Evolutionary conservation across 179 eudicot species (phyloP).

Genomic region (Drosera spatulata): DNA sequence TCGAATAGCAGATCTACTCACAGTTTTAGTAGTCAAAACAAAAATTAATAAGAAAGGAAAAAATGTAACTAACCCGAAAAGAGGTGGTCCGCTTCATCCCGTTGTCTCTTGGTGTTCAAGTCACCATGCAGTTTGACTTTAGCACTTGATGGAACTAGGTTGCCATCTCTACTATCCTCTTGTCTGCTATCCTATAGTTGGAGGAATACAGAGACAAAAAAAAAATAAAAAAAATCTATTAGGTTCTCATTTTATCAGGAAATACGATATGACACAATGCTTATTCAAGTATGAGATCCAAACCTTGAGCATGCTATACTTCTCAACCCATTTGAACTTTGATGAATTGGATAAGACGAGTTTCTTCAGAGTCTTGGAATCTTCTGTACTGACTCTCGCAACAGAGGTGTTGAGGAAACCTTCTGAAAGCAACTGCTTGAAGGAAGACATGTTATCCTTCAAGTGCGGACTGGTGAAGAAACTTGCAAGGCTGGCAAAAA

Average conservation of each 20-base stretch:
- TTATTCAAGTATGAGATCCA: constrained; percentile 9
- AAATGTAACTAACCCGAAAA: constrained; percentile 39
- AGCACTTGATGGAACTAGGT: constrained; percentile 27
- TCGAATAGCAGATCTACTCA: no score
- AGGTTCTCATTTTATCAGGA: neutral
- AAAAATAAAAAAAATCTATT: neutral
- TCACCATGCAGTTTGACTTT: constrained; percentile 27
- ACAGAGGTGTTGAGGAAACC: constrained; percentile 60
- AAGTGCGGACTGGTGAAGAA: constrained; percentile 57
- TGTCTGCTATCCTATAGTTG: constrained; percentile 39
- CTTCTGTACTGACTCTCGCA: constrained; percentile 42
- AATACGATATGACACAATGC: constrained; percentile 2
- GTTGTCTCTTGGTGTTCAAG: constrained; percentile 28
- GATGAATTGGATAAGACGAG: constrained; percentile 44
- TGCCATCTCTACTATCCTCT: constrained; percentile 20
- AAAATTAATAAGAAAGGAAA: neutral
- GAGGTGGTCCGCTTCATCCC: constrained; percentile 28
- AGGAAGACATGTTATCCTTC: constrained; percentile 54
- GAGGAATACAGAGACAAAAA: neutral
- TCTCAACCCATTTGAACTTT: constrained; percentile 72
- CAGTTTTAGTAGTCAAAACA: no score
- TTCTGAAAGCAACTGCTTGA: constrained; percentile 72
- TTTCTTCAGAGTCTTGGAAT: constrained; percentile 48
- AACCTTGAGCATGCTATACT: constrained; percentile 64
- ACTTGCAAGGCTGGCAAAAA: constrained; percentile 44